Base-by-base conservation (phyloP, 2,329 filamentous ascomycete species). In the Colletotrichum echinochloae region DNA sequence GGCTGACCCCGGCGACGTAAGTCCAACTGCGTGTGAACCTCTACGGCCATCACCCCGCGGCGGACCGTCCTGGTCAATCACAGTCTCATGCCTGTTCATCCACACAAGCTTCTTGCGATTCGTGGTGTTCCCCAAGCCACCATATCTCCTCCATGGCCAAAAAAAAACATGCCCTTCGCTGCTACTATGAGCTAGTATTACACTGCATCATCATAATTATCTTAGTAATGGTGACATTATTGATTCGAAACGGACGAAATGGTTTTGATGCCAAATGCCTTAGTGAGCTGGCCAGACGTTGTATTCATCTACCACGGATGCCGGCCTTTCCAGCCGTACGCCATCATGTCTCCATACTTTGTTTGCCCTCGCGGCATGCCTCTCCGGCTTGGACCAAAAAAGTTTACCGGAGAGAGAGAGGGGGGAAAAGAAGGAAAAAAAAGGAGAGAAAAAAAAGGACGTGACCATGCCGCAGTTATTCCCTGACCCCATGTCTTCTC, bases 301-400 rank as follows among this genome's bases (percentile, higher is more conserved):
- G 57, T 66, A 67, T 67, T 70, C 67, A 37, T 70, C 64, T 70
- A 63, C 67, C 46, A 23, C 41, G 57, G 44, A 65, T 44, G n/a
- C 23, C 64, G 30, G 37, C 57, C 28, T 57, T 61, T 59, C 37
- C 37, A 63, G 56, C 64, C 52, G 51, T 59, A 46, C 52, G 57
- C 49, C 67, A 18, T 63, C 37, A 23, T 33, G 6, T 66, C 64
- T 55, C 26, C 49, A 30, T 52, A 37, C 26, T 57, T 23, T 52
- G 41, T 57, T 23, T 52, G 41, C 51, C 55, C 28, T 56, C 51
- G 51, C 37, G 26, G 41, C 44, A 67, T 44, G 57, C 67, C 52
- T 44, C 28, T 44, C 23, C 23, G 51, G 39, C 56, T 51, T 52
- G 60, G 11, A 14, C 5, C 9, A 55, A 55, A 37, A 23, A 33